phyloP scores from a whole-genome alignment of 805 yeast genomes.

The Saccharomyces kudriavzevii region DNA sequence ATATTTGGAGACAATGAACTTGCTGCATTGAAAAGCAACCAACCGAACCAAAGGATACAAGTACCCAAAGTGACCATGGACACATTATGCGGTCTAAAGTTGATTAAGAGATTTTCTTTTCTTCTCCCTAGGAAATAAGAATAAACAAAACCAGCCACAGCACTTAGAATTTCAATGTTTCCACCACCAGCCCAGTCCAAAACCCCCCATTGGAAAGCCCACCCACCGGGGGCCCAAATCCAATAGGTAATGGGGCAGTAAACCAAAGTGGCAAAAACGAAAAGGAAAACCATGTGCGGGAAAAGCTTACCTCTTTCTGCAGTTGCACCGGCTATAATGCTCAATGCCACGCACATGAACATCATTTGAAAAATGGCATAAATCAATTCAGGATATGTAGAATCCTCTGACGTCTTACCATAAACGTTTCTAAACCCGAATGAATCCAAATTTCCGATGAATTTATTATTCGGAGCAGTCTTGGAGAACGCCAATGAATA shows the following conservation, averaged over 20 bases:
- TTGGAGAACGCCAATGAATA: slow-evolving; percentile 80
- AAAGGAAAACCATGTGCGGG: slow-evolving; percentile 74
- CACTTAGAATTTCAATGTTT: slow-evolving; percentile 88
- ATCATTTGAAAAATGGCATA: slow-evolving; percentile 84
- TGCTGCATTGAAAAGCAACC: slow-evolving; percentile 94
- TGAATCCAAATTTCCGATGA: slow-evolving; percentile 76
- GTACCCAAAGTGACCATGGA: slow-evolving; percentile 88
- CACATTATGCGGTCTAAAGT: slow-evolving; percentile 91
- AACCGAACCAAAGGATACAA: slow-evolving; percentile 80
- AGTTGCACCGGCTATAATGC: slow-evolving; percentile 84
- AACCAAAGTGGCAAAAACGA: slow-evolving; percentile 84
- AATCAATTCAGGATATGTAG: slow-evolving; percentile 69
- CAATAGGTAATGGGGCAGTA: slow-evolving; percentile 93
- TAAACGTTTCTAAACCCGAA: slow-evolving; percentile 75
- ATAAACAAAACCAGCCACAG: slow-evolving; percentile 83
- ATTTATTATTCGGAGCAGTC: slow-evolving; percentile 65
- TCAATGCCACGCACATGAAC: slow-evolving; percentile 85
- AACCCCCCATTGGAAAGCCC: slow-evolving; percentile 91
- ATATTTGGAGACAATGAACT: slow-evolving; percentile 75
- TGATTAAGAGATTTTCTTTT: slow-evolving; percentile 64
- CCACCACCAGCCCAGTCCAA: slow-evolving; percentile 98
- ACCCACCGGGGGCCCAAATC: slow-evolving; percentile 90
- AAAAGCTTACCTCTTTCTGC: slow-evolving; percentile 89
- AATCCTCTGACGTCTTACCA: slow-evolving; percentile 33
- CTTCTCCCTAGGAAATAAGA: slow-evolving; percentile 76